Base-by-base conservation (phyloP, 2,329 filamentous ascomycete genomes). In the Fusarium nanum region DNA sequence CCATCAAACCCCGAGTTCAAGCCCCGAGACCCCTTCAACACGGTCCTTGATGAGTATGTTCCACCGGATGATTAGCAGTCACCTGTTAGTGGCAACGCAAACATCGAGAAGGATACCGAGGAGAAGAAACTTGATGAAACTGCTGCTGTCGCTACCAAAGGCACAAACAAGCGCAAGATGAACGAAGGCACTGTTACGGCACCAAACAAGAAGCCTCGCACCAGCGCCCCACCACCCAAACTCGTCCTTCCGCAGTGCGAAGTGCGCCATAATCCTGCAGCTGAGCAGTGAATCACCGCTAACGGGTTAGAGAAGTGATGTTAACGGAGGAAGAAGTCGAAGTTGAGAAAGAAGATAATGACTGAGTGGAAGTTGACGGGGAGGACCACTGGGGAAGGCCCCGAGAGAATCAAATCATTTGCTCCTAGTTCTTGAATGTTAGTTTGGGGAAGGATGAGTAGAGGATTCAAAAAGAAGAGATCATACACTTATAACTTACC, bases 131-230 rank as follows among this genome's bases (percentile, higher is more conserved):
- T n/a, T 13, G 13, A 16, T 20, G 13, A n/a, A 10, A 48, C 13
- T 32, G 50, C 46, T 22, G 11, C 30, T n/a, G 6, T 44, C 12
- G 14, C 18, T 7, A 8, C 16, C 11, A 28, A 13, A 34, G 23
- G 61, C 7, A 9, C 37, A 41, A 59, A 34, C n/a, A 66, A 66
- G 61, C 61, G 61, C 28, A 66, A 66, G 42, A 30, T 42, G 18
- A 18, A 22, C 13, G 53, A 66, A 5, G 25, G 34, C 18, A n/a
- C n/a, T 3, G n/a, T 11, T 23, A 41, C 28, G 8, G 25, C 5
- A 8, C 27, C 54, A 18, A 54, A 44, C 20, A 66, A 66, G 55
- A 66, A 66, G 61, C 32, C 42, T 28, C 34, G 52, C 46, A 65
- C 60, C 27, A 25, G 25, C 34, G 27, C 22, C 22, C 25, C 28